Conservation (phyloP, 768 basidiomycete genomes). For the Boletellus sp. region DNA sequence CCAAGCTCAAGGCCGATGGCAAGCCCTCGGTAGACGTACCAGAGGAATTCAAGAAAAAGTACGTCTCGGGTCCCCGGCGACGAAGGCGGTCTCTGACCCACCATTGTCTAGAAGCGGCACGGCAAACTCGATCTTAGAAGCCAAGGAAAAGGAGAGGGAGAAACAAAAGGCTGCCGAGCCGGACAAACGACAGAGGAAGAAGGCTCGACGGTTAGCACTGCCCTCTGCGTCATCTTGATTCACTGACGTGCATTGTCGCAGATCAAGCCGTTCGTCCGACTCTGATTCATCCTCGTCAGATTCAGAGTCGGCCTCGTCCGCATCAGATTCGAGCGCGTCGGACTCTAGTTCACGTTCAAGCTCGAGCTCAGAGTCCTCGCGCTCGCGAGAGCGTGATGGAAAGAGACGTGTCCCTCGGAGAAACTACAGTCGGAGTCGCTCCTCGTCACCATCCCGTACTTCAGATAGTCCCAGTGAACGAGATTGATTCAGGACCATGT, state of each 20-base stretch:
- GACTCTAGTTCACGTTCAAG: conserved; percentile 38
- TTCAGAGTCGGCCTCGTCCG: conserved; percentile 22
- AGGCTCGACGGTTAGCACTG: conserved; percentile 39
- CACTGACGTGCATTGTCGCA: conserved; percentile 2
- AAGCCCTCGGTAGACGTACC: conserved; percentile 82
- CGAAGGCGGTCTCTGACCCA: conserved; percentile 1
- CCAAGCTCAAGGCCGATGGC: conserved; percentile 65
- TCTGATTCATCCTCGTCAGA: conserved; percentile 18
- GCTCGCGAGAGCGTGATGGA: conserved; percentile 39
- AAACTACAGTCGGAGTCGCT: conserved; percentile 20
- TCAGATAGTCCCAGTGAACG: conserved; percentile 14
- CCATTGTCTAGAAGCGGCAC: conserved; percentile 59
- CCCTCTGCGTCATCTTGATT: conserved; percentile 10
- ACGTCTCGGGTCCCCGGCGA: conserved; percentile 22
- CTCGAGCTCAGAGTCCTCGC: conserved; percentile 46
- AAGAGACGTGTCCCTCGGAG: conserved; percentile 38
- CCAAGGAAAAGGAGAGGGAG: conserved; percentile 73
- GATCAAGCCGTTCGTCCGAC: conserved; percentile 34
- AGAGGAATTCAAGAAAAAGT: conserved; percentile 88
- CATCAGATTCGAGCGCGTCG: conserved; percentile 44
- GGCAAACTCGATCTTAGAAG: conserved; percentile 82
- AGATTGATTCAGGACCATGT: conserved; percentile 13
- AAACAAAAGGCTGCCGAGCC: conserved; percentile 32
- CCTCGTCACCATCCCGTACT: conserved; percentile 16
- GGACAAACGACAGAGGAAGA: conserved; percentile 34